These are phyloP conservation scores for Kuraishia capsulata DNA, from an alignment of 805 yeast genomes.

Conservation along the genomic window DNA sequence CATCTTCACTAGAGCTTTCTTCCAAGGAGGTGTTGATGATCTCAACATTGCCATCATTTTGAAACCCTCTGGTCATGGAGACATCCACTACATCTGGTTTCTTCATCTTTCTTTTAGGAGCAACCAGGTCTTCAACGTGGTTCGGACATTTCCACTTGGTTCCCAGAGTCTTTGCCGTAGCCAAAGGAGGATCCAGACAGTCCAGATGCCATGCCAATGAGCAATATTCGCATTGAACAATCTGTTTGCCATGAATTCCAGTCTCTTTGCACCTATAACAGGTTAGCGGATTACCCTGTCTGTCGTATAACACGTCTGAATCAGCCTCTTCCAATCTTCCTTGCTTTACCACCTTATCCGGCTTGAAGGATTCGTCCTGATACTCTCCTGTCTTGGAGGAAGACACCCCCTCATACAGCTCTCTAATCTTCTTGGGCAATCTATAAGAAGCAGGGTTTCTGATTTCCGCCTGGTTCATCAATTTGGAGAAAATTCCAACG, in stretches of 20 bases:
- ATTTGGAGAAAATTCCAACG: constrained; percentile 42
- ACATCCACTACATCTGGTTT: constrained; percentile 49
- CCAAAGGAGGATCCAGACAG: constrained; percentile 70
- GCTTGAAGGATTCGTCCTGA: constrained; percentile 49
- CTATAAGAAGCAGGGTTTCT: constrained; percentile 59
- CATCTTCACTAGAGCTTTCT: constrained; percentile 14
- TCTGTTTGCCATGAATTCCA: constrained; percentile 45
- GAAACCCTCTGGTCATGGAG: constrained; percentile 37
- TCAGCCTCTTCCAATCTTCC: constrained; percentile 44
- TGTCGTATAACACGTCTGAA: constrained; percentile 57
- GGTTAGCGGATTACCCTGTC: constrained; percentile 55
- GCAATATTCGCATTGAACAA: constrained; percentile 80
- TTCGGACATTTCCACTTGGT: constrained; percentile 89
- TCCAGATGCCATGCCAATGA: constrained; percentile 81
- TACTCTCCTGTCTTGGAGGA: constrained; percentile 68
- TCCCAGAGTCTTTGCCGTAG: constrained; percentile 65
- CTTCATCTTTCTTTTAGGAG: constrained; percentile 36
- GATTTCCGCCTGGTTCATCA: constrained; percentile 48
- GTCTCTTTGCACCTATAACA: constrained; percentile 75
- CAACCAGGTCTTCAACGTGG: constrained; percentile 51
- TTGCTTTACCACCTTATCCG: constrained; percentile 30
- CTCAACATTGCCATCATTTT: constrained; percentile 52
- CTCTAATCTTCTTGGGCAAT: constrained; percentile 62
- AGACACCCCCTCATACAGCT: constrained; percentile 62
- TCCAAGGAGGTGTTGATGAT: constrained; percentile 31